These are phyloP conservation scores for Naematelia encephala DNA, from an alignment of 768 basidiomycete genomes.

Conservation along the genomic window DNA sequence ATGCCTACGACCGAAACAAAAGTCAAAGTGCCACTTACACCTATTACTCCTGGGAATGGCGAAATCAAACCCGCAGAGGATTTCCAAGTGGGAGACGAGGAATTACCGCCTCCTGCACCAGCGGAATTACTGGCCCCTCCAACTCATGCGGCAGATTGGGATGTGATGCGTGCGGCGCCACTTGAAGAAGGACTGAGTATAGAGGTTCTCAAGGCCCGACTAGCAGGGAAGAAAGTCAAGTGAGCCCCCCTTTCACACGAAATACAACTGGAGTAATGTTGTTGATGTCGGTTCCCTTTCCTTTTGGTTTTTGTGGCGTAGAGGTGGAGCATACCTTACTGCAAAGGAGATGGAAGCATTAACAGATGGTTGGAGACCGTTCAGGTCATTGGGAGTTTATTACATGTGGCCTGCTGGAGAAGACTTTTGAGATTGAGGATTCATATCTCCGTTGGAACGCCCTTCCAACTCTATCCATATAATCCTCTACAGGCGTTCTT, in stretches of 20 bases:
- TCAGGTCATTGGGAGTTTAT: slow-evolving; percentile 75
- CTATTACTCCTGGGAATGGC: slow-evolving; percentile 7
- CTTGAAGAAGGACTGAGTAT: slow-evolving; percentile 35
- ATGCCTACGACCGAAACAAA: not conserved
- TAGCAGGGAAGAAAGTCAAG: slow-evolving; percentile 48
- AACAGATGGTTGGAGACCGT: slow-evolving; percentile 75
- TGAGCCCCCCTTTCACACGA: slow-evolving; percentile 19
- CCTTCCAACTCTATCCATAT: no score
- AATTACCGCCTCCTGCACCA: slow-evolving; percentile 21
- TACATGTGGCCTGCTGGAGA: slow-evolving; percentile 83
- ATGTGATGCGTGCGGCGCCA: slow-evolving; percentile 25
- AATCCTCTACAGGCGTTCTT: no score
- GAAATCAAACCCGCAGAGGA: slow-evolving; percentile 9
- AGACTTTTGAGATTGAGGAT: slow-evolving; percentile 17
- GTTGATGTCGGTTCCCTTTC: not conserved
- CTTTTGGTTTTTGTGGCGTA: slow-evolving; percentile 4
- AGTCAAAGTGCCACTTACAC: slow-evolving; percentile 18
- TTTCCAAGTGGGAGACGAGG: slow-evolving; percentile 10
- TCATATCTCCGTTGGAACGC: no score
- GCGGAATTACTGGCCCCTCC: slow-evolving; percentile 18
- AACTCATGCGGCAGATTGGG: slow-evolving; percentile 12
- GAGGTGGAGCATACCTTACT: slow-evolving; percentile 59
- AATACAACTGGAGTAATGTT: no score
- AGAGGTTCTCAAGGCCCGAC: slow-evolving; percentile 37
- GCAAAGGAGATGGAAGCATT: slow-evolving; percentile 77